phyloP scores from a whole-genome alignment of 176 grass and related monocot genomes.

The sorghum (Sorghum bicolor) region DNA sequence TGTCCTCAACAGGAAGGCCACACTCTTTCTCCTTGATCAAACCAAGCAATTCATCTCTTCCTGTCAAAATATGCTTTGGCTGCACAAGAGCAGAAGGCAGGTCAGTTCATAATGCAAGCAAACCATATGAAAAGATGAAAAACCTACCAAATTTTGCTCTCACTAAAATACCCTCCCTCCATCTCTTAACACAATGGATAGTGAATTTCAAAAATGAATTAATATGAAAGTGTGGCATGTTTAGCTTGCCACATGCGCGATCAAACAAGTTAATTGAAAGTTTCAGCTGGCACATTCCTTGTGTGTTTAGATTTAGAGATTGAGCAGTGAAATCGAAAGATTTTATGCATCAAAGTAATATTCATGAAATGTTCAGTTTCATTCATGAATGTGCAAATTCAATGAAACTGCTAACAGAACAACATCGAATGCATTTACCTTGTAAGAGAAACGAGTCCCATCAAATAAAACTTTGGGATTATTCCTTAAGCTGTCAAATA shows the following conservation, averaged over 20 bases:
- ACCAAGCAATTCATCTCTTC: slow-evolving; percentile 65
- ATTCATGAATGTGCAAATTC: neutral
- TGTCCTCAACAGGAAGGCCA: slow-evolving; percentile 60
- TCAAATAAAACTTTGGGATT: slow-evolving; percentile 69
- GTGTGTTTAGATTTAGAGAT: neutral
- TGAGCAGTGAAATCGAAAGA: neutral
- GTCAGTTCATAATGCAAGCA: neutral
- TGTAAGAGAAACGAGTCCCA: slow-evolving; percentile 62
- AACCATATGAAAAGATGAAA: slow-evolving; percentile 7
- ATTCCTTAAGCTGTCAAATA: slow-evolving; percentile 69
- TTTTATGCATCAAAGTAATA: neutral
- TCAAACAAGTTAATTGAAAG: neutral
- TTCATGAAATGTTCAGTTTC: neutral
- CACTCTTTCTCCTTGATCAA: slow-evolving; percentile 39
- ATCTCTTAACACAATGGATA: neutral
- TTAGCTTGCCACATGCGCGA: neutral
- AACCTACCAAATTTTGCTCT: neutral
- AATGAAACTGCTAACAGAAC: neutral
- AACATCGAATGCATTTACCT: slow-evolving; percentile 45
- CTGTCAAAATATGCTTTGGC: slow-evolving; percentile 65
- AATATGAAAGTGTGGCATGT: neutral
- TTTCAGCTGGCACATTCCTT: neutral
- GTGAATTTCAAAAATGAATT: neutral
- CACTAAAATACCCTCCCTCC: neutral
- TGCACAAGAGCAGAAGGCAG: slow-evolving; percentile 29